Conservation (phyloP, 169 alveolate species). For the Plasmodium fragile region DNA sequence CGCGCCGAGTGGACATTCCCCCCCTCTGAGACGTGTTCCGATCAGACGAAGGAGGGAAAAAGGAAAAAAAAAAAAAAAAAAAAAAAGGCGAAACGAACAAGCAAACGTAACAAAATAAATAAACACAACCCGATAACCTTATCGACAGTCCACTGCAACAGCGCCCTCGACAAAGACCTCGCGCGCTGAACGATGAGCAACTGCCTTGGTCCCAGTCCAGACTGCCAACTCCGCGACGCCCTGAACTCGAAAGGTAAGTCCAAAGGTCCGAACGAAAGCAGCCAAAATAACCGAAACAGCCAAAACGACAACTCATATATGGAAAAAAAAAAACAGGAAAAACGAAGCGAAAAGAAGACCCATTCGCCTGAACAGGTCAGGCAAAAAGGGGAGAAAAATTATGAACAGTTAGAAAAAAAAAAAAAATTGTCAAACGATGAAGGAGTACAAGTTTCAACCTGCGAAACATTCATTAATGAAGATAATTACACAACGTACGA, state of each 20-base stretch:
- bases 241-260: slow-evolving; percentile 14
- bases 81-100: background rate
- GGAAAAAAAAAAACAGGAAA: slow-evolving; percentile 14
- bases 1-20: slow-evolving; percentile 2
- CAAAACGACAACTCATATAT: slow-evolving; percentile 3
- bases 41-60: background rate
- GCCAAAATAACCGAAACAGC: background rate
- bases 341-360: slow-evolving; percentile 1
- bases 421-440: slow-evolving; percentile 18
- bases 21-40: background rate
- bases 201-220: background rate
- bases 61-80: background rate
- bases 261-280: slow-evolving; percentile 8
- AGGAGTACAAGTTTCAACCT: background rate
- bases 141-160: background rate
- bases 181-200: slow-evolving; percentile 26
- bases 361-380: background rate
- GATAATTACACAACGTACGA: slow-evolving; percentile 39
- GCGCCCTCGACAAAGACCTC: background rate
- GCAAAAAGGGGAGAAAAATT: background rate
- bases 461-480: slow-evolving; percentile 9
- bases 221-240: background rate
- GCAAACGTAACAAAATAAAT: background rate
- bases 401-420: slow-evolving; percentile 47
- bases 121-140: background rate